A percentile compares a stretch with the other conserved stretches of the same genome.
phyloP scores from a whole-genome alignment of 306 rosid species.

The Cucurbita moschata region DNA sequence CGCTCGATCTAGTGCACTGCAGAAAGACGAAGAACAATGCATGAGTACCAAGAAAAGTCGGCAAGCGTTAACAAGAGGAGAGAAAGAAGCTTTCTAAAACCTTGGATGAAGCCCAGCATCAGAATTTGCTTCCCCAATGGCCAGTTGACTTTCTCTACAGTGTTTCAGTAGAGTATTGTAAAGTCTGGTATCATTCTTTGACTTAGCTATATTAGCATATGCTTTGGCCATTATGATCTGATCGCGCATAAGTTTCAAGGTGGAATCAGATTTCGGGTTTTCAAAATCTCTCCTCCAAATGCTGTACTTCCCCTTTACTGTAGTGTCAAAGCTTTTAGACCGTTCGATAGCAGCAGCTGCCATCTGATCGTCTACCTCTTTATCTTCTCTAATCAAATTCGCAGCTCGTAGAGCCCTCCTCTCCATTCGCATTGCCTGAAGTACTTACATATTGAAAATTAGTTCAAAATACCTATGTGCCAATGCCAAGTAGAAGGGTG shows the following conservation, averaged over 20 bases:
- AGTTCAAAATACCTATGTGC: slow-evolving; percentile 1
- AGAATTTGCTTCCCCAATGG: slow-evolving; percentile 65
- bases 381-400: slow-evolving; percentile 43
- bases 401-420: slow-evolving; percentile 61
- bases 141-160: slow-evolving; percentile 47
- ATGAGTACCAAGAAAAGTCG: slow-evolving; percentile 15
- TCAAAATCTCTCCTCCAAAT: slow-evolving; percentile 92
- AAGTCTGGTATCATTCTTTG: slow-evolving; percentile 47
- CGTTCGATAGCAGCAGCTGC: slow-evolving; percentile 60
- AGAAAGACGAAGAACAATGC: slow-evolving; percentile 16
- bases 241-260: slow-evolving; percentile 85
- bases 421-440: slow-evolving; percentile 62
- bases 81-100: slow-evolving; percentile 25
- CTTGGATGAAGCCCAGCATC: slow-evolving; percentile 83
- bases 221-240: slow-evolving; percentile 93
- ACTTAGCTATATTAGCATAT: slow-evolving; percentile 70
- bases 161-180: slow-evolving; percentile 47
- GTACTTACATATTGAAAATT: slow-evolving; percentile 12
- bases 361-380: slow-evolving; percentile 48
- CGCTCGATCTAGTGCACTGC: slow-evolving; percentile 77
- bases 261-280: slow-evolving; percentile 77
- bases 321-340: slow-evolving; percentile 44
- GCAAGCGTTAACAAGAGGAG: slow-evolving; percentile 11
- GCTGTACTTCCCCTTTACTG: slow-evolving; percentile 62
- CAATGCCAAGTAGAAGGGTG: slow-evolving; percentile 10